These are phyloP conservation scores for Monosporascus cannonballus DNA, from an alignment of 2,329 filamentous ascomycete genomes.

Conservation along the genomic window DNA sequence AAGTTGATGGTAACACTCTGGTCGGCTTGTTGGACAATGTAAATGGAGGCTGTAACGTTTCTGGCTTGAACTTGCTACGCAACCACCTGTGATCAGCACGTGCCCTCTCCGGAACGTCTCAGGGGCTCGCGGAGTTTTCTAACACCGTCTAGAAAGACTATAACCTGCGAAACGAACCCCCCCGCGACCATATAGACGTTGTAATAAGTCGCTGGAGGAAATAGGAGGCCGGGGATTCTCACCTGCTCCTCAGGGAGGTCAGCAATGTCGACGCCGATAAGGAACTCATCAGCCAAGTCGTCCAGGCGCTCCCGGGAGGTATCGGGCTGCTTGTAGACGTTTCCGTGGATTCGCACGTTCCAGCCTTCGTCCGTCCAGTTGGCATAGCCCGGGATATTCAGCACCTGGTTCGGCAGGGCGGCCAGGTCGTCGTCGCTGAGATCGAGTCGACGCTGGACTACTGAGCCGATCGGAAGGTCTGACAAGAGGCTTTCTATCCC, in stretches of 20 bases:
- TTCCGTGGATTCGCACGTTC: conserved; percentile 72
- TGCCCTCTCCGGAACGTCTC: too few species aligned
- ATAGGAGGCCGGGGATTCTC: too few species aligned
- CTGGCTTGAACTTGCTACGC: conserved; percentile 61
- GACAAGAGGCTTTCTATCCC: too few species aligned
- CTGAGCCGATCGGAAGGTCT: conserved; percentile 30
- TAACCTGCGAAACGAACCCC: too few species aligned
- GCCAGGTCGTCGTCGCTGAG: conserved; percentile 52
- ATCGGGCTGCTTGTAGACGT: conserved; percentile 74
- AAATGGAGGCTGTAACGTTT: conserved; percentile 68
- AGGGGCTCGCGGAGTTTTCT: too few species aligned
- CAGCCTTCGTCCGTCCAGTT: conserved; percentile 75
- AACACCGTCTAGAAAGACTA: too few species aligned
- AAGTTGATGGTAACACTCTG: conserved; percentile 59
- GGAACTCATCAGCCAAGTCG: conserved; percentile 62
- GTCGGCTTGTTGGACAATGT: conserved; percentile 65
- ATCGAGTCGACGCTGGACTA: conserved; percentile 56
- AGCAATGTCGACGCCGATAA: conserved; percentile 57
- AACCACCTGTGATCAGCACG: too few species aligned
- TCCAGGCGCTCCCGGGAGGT: conserved; percentile 60
- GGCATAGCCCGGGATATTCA: conserved; percentile 65
- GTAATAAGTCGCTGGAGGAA: too few species aligned
- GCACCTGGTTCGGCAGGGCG: conserved; percentile 60
- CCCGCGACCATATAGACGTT: too few species aligned
- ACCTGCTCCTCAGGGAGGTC: conserved; percentile 38